These are phyloP conservation scores for Leersia perrieri DNA, from an alignment of 176 grass and related monocot species.

Conservation along the genomic window DNA sequence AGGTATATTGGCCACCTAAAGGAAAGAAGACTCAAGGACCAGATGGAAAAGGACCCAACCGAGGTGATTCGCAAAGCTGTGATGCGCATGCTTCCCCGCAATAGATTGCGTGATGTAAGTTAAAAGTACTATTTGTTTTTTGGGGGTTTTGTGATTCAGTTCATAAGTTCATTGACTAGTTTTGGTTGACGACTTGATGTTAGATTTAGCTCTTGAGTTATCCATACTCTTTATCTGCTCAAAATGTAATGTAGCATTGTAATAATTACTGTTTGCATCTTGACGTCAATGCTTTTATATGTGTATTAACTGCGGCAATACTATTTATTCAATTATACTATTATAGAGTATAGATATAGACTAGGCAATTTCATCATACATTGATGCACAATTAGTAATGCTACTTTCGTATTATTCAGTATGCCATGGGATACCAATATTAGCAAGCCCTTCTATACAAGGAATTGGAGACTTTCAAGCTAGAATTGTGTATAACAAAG, in stretches of 20 bases:
- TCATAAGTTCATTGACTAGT: not conserved
- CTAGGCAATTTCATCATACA: not conserved
- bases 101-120: slow-evolving; percentile 82
- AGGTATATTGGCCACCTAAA: slow-evolving; percentile 78
- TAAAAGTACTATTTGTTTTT: not conserved
- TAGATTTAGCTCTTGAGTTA: not conserved
- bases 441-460: not conserved
- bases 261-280: not conserved
- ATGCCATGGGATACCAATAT: not conserved
- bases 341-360: no score
- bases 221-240: not conserved
- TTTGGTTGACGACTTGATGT: not conserved
- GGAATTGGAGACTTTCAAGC: not conserved
- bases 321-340: not conserved
- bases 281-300: not conserved
- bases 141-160: not conserved
- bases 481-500: not conserved
- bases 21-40: slow-evolving; percentile 79
- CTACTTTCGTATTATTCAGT: not conserved
- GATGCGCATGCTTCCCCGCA: slow-evolving; percentile 68
- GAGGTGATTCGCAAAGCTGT: slow-evolving; percentile 90
- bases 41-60: slow-evolving; percentile 74
- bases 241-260: not conserved
- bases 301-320: not conserved
- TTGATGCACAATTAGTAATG: not conserved